Evolutionary conservation across 2,329 filamentous ascomycete species (phyloP).

Genomic region (Penicillium freii): DNA sequence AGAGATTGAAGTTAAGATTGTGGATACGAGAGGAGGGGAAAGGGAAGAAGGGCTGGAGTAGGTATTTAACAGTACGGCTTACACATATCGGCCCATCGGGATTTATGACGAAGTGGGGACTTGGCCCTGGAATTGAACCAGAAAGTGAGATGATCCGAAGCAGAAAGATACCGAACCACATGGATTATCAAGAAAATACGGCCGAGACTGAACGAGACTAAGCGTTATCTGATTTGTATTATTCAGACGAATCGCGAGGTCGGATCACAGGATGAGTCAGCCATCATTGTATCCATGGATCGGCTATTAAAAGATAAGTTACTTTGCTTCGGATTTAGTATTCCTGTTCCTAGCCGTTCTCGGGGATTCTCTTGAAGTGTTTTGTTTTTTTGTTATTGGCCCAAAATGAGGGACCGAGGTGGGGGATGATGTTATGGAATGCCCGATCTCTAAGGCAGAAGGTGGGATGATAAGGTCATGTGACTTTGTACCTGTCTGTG

Average conservation of each 20-base stretch:
- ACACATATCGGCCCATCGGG: conserved; percentile 30
- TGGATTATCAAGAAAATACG: conserved; percentile 39
- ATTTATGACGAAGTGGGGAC: conserved; percentile 21
- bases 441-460: not conserved
- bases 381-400: not conserved
- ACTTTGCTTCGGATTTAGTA: not conserved
- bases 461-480: not conserved
- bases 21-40: conserved; percentile 9
- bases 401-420: not conserved
- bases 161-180: conserved; percentile 39
- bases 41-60: not conserved
- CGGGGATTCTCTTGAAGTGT: not conserved
- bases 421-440: not conserved
- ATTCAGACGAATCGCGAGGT: not conserved
- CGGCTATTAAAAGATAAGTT: not conserved
- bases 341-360: not conserved
- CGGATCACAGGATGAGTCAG: not conserved
- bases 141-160: conserved; percentile 34
- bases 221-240: not conserved
- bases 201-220: conserved; percentile 27
- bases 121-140: conserved; percentile 8
- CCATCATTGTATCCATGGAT: too few relatives aligned
- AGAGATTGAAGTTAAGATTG: conserved; percentile 5
- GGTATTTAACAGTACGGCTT: conserved; percentile 23
- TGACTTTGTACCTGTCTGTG: not conserved